Conservation (phyloP, 176 grass and related monocot genomes). For the Phoenix roebelenii region DNA sequence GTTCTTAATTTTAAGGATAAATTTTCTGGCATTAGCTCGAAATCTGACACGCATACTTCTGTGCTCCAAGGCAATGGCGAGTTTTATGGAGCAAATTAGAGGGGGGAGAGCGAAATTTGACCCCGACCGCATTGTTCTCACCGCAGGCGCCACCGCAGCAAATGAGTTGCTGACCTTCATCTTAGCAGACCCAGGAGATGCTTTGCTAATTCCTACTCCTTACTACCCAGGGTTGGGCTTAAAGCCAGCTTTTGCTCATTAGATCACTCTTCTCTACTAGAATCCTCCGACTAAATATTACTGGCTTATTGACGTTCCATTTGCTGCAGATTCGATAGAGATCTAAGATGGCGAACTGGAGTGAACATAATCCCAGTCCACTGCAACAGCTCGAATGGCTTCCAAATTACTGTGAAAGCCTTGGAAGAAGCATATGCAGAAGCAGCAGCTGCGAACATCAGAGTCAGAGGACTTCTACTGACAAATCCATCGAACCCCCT, state of each 20-base stretch:
- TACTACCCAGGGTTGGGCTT: conserved; percentile 10
- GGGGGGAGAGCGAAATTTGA: conserved; percentile 12
- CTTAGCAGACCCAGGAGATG: conserved; percentile 12
- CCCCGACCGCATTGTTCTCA: conserved; percentile 13
- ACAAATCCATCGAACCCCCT: conserved; percentile 13
- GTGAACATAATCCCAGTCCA: conserved; percentile 11
- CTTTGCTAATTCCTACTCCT: conserved; percentile 6
- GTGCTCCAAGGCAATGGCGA: conserved; percentile 9
- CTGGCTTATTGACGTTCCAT: too few species aligned
- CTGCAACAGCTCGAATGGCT: conserved; percentile 12
- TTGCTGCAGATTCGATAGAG: conserved; percentile 6
- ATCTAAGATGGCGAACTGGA: conserved; percentile 13
- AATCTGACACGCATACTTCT: background rate
- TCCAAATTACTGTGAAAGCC: conserved; percentile 4
- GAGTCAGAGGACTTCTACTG: conserved; percentile 11
- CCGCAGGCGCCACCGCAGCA: conserved; percentile 11
- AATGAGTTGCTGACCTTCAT: conserved; percentile 11
- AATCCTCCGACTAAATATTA: too few species aligned
- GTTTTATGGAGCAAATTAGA: conserved; percentile 18
- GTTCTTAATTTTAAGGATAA: too few species aligned
- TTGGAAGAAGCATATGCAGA: background rate
- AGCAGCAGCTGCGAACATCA: background rate
- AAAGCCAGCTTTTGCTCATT: background rate
- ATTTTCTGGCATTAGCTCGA: too few species aligned
- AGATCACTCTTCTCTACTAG: too few species aligned